Base-by-base conservation (phyloP, 208 protist genomes). In the Baffinella frigidus region DNA sequence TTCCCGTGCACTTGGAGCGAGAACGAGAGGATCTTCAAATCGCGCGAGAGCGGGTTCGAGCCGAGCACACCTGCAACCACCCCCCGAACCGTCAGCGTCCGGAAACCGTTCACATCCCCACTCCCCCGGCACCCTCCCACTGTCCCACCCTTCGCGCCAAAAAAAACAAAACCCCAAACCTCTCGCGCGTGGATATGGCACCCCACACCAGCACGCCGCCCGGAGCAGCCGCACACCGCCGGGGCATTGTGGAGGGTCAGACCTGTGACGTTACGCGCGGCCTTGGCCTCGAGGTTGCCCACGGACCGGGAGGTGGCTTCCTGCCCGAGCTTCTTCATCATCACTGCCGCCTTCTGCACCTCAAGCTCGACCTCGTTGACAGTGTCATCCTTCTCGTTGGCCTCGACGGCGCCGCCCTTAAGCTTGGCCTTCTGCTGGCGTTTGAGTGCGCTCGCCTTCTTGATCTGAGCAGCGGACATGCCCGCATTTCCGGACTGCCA, bases 11-110 rank as follows among this genome's bases (percentile, higher is more conserved):
- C 41, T 14, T 11, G 20, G 33, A 92, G n/a, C n/a, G 89, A 92
- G 89, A 92, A 92, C 14, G 67, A 74, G 43, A 81, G 43, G 44
- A 92, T 92, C 89, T 92, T 92, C 38, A 92, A 67, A 92, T 92
- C 89, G 71, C 89, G 64, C 33, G 89, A 74, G 14, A 81, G 41
- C 24, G 89, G 89, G 43, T 81, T 45, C 48, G 89, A 92, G 17
- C 67, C 68, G 14, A 92, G 33, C 2, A 83, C 89, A 45, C 89
- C 89, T 92, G 68, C 10, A 61, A 41, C n/a, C n/a, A 80, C 24
- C 9, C 2, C 3, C 17, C 7, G 3, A 35, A 27, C 3, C 17
- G 56, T 64, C 3, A 64, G 56, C 56, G 30, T 33, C 56, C 7
- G 48, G 17, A 7, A 56, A 56, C 7, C 11, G 48, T 17, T 7